Percentiles rank a stretch among this genome's conserved stretches.
Evolutionary conservation across 176 grass and related monocot species (phyloP).

Genomic region (Eremochloa ophiuroides): DNA sequence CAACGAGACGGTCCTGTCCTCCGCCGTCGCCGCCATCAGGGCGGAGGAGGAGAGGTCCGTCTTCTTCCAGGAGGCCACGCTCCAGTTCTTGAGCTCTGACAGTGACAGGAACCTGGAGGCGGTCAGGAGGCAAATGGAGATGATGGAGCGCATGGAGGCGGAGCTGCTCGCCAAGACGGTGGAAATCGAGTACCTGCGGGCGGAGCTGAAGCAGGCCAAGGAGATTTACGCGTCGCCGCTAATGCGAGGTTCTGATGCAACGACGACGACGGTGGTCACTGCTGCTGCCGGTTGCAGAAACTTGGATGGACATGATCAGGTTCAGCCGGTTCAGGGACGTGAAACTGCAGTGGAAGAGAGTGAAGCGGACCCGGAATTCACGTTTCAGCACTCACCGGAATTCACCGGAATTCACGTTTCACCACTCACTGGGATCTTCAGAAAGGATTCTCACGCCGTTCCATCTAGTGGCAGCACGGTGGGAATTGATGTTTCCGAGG

Average conservation of each 20-base stretch:
- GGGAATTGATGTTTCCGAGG: neutral
- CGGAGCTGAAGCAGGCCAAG: slow-evolving; percentile 28
- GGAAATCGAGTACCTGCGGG: slow-evolving; percentile 29
- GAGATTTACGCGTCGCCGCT: neutral
- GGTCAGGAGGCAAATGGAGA: slow-evolving; percentile 13
- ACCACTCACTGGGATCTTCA: neutral
- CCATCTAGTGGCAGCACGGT: neutral
- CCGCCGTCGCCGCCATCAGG: slow-evolving; percentile 24
- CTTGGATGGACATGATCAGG: neutral
- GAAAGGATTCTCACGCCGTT: neutral
- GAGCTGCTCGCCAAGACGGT: slow-evolving; percentile 40
- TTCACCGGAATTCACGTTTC: neutral
- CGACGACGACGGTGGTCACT: neutral
- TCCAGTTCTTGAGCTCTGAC: slow-evolving; percentile 9
- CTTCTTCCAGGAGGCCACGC: slow-evolving; percentile 34
- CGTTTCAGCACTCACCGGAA: neutral
- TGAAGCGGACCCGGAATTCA: neutral
- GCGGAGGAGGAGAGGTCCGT: slow-evolving; percentile 49
- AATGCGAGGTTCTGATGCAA: neutral
- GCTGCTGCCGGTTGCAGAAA: neutral
- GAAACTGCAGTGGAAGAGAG: neutral
- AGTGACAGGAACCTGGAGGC: neutral
- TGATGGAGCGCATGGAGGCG: slow-evolving; percentile 22
- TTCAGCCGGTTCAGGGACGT: neutral
- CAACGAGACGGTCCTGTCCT: slow-evolving; percentile 30